Evolutionary conservation across 2,329 filamentous ascomycete species (phyloP).

Genomic region (Colletotrichum chlorophyti): DNA sequence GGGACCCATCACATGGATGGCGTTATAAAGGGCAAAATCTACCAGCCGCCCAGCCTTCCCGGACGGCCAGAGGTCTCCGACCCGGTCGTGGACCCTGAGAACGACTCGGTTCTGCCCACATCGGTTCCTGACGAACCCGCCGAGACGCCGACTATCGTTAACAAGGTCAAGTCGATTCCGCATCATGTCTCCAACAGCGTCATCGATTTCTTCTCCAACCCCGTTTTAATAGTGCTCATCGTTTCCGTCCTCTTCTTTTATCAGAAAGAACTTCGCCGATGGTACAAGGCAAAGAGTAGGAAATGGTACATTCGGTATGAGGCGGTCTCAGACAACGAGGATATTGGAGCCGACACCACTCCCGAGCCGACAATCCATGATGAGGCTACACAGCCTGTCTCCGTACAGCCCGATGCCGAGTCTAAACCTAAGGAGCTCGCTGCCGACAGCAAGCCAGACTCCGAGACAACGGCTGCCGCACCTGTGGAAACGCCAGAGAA

Average conservation of each 20-base stretch:
- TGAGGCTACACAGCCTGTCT: not conserved
- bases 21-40: conserved; percentile 36
- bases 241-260: conserved; percentile 50
- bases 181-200: conserved; percentile 56
- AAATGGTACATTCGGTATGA: conserved; percentile 36
- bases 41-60: conserved; percentile 46
- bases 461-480: not conserved
- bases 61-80: conserved; percentile 38
- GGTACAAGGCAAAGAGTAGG: conserved; percentile 40
- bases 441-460: not conserved
- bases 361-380: conserved; percentile 22
- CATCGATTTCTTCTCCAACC: conserved; percentile 63
- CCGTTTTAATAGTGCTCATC: conserved; percentile 55
- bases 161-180: conserved; percentile 58
- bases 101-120: conserved; percentile 41
- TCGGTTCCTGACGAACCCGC: conserved; percentile 33
- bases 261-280: conserved; percentile 52
- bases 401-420: not conserved
- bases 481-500: not conserved
- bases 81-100: conserved; percentile 39
- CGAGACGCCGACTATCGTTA: conserved; percentile 52
- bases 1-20: conserved; percentile 73
- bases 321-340: conserved; percentile 22
- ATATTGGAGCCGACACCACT: conserved; percentile 9
- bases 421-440: conserved; percentile 1